Base-by-base conservation (phyloP, 1,284 basidiomycete genomes). In the Microbotryomycetes sp. region DNA sequence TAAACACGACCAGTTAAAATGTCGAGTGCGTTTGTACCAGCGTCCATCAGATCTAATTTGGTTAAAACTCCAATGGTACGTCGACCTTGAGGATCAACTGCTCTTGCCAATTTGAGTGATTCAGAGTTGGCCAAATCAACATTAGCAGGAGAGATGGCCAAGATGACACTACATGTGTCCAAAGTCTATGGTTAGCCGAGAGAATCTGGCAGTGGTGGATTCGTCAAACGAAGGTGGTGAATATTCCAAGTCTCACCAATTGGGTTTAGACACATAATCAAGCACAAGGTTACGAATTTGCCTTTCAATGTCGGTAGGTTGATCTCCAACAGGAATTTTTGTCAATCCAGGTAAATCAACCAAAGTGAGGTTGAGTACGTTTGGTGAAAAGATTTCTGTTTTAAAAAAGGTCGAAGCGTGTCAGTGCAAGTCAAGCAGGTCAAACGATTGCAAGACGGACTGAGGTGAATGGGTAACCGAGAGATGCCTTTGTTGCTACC, bases 401-500 rank as follows among this genome's bases (percentile, higher is more conserved):
- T 90, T 16, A 53, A 48, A 29, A 19, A 36, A 54, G 52, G 19
- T n/a, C n/a, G n/a, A 15, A 6, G n/a, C 9, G n/a, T 25, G 15
- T 6, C 28, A n/a, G 22, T 25, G 19, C 26, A 29, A 14, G 6
- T 28, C 5, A 12, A 26, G 5, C 47, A 23, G 14, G 47, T 15
- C 14, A n/a, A 19, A 3, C 19, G 15, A 12, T 28, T 5, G 14
- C 3, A 26, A 23, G 7, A 52, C 26, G 28, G 29, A 68, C 67
- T 69, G 26, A 69, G 63, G 51, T 69, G 65, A 74, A 97, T 97
- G 5, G 94, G 93, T 59, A 97, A 77, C 76, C 93, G 93, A 79
- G 89, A 93, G 64, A 98, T 88, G 57, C 96, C 94, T 79, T 97
- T 99, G 79, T 98, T 98, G 81, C 97, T 93, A 0, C 94, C 94